Percentiles rank a stretch among this genome's conserved stretches.
Conservation (phyloP, 306 rosid species). For the Lupinus albus region DNA sequence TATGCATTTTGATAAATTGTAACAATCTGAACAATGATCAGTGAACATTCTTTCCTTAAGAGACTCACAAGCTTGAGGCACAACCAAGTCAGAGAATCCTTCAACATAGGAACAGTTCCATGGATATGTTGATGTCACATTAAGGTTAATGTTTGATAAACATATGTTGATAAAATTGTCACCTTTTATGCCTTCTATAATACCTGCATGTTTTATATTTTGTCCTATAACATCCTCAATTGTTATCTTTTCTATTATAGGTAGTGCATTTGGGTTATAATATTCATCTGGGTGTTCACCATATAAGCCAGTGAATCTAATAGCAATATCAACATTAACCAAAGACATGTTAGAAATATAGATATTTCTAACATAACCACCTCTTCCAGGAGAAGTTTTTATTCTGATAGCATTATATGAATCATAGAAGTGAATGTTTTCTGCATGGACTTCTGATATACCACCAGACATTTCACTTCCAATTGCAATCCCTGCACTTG, state of each 20-base stretch:
- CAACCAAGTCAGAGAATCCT: slow-evolving; percentile 67
- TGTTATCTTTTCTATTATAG: slow-evolving; percentile 61
- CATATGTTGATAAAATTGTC: slow-evolving; percentile 63
- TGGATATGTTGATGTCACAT: slow-evolving; percentile 55
- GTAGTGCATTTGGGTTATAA: slow-evolving; percentile 63
- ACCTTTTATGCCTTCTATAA: slow-evolving; percentile 71
- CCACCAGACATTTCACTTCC: slow-evolving; percentile 95
- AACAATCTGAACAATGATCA: slow-evolving; percentile 69
- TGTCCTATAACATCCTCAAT: slow-evolving; percentile 60
- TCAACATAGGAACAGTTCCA: slow-evolving; percentile 74
- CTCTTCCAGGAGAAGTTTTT: slow-evolving; percentile 84
- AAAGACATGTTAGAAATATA: slow-evolving; percentile 63
- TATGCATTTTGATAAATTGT: slow-evolving; percentile 50
- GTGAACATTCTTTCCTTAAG: slow-evolving; percentile 60
- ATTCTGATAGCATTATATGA: slow-evolving; percentile 60
- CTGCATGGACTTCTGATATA: slow-evolving; percentile 66
- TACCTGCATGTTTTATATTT: slow-evolving; percentile 59
- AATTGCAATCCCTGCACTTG: slow-evolving; percentile 71
- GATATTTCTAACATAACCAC: slow-evolving; percentile 75
- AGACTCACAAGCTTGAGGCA: slow-evolving; percentile 62
- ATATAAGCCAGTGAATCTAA: slow-evolving; percentile 64
- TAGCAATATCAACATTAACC: slow-evolving; percentile 56
- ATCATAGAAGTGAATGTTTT: slow-evolving; percentile 56
- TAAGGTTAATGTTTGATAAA: slow-evolving; percentile 59
- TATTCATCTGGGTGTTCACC: slow-evolving; percentile 76